Conservation (phyloP, 331 rosid species). For the Erythrophleum ivorense region DNA sequence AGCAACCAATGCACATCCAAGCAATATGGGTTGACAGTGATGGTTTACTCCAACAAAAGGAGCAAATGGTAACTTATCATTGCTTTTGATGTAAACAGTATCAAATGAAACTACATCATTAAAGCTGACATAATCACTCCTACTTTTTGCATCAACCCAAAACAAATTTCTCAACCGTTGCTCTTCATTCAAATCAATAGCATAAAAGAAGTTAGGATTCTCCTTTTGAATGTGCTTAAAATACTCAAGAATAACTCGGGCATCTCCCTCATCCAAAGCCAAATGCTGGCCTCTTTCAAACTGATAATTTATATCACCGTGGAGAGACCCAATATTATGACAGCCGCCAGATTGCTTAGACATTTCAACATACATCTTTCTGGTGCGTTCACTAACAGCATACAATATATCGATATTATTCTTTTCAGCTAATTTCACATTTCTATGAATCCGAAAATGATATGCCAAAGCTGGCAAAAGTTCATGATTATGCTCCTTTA, state of each 20-base stretch:
- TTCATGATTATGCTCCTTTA: slow-evolving; percentile 64
- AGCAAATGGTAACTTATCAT: slow-evolving; percentile 60
- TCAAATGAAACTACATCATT: slow-evolving; percentile 57
- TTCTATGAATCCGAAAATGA: slow-evolving; percentile 63
- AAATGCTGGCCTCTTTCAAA: slow-evolving; percentile 49
- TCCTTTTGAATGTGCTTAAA: slow-evolving; percentile 56
- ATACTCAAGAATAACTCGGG: slow-evolving; percentile 57
- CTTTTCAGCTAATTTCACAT: slow-evolving; percentile 60
- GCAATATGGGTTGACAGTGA: slow-evolving; percentile 59
- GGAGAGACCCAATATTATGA: slow-evolving; percentile 39
- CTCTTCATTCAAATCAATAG: slow-evolving; percentile 57
- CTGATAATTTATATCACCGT: slow-evolving; percentile 39
- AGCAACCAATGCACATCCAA: slow-evolving; percentile 59
- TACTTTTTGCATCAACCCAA: slow-evolving; percentile 60
- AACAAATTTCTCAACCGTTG: slow-evolving; percentile 57
- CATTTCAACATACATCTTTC: slow-evolving; percentile 64
- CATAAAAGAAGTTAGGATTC: slow-evolving; percentile 54
- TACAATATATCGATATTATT: slow-evolving; percentile 60
- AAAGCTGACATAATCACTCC: slow-evolving; percentile 52
- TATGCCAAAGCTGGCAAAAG: slow-evolving; percentile 60
- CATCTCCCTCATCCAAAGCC: slow-evolving; percentile 67
- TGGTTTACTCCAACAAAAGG: slow-evolving; percentile 63
- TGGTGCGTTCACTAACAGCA: slow-evolving; percentile 60
- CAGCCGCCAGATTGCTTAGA: slow-evolving; percentile 57
- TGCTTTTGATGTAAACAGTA: slow-evolving; percentile 55